Evolutionary conservation across 1,284 basidiomycete species (phyloP), one percentile per base, ranked within the genome.

Genomic region (Vanrija pseudolonga): DNA sequence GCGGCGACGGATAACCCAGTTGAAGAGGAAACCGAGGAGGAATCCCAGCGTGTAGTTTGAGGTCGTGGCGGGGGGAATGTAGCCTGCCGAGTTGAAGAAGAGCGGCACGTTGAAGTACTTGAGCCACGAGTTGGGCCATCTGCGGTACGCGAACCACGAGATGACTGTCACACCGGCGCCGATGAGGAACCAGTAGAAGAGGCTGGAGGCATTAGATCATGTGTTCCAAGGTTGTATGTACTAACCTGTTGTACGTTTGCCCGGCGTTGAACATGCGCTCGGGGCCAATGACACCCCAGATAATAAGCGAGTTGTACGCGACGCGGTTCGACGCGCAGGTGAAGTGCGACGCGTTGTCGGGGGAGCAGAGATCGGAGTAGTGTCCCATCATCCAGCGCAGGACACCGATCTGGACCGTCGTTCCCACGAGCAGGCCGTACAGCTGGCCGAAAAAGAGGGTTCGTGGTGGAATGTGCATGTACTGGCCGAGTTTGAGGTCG

Each of bases 101-200:
- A 71, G 62, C 0, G 70, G 70, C 36, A 60, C 60, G 54, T 69
- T 68, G 56, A 65, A 46, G 66, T 80, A 80, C 77, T 87, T 81
- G 82, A 84, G 87, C 76, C 83, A 80, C 28, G 86, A 87, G 49
- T 84, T 80, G 15, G 90, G 89, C 77, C 81, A 90, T 49, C 86
- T 82, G 53, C 83, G 82, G 14, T 89, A 86, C 51, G 90, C 83
- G 74, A 86, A 79, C 79, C 88, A 92, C 80, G 89, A 86, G 8
- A 87, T 87, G 62, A 92, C 82, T 19, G 89, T 90, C 2, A 83
- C 77, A 55, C 88, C 48, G n/a, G 84, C 82, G 47, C 88, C 89
- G 58, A 87, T 74, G 55, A 85, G 77, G 81, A 90, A 87, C 80
- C 32, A 87, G 87, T 51, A 60, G 63, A 19, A 51, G 64, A 22